phyloP scores from a whole-genome alignment of 1,139 yeast genomes.

The Blastobotrys buckinghamii region DNA sequence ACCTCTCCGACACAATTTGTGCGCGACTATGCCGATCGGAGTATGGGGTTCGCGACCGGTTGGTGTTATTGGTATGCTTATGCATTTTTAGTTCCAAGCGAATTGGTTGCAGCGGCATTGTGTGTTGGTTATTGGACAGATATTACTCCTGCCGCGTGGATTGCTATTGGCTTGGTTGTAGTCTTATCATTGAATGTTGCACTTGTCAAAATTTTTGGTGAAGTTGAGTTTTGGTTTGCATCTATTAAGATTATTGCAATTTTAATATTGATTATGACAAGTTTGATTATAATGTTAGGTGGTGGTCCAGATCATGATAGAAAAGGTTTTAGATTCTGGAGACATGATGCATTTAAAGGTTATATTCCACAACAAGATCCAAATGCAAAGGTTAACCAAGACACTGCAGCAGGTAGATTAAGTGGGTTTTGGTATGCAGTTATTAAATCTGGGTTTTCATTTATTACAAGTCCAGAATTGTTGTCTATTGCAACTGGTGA shows the following conservation, averaged over 20 bases:
- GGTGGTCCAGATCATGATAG: conserved; percentile 64
- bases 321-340: conserved; percentile 59
- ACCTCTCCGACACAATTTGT: conserved; percentile 40
- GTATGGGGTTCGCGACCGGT: conserved; percentile 75
- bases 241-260: conserved; percentile 53
- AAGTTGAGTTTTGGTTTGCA: conserved; percentile 59
- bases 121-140: conserved; percentile 59
- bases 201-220: conserved; percentile 68
- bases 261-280: conserved; percentile 56
- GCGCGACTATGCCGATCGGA: conserved; percentile 44
- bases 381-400: background rate
- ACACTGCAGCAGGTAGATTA: conserved; percentile 44
- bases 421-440: conserved; percentile 79
- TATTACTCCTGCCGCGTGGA: conserved; percentile 59
- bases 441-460: conserved; percentile 84
- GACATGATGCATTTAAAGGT: conserved; percentile 44
- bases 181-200: conserved; percentile 54
- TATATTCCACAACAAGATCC: background rate
- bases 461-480: conserved; percentile 69
- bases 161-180: conserved; percentile 53
- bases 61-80: conserved; percentile 45
- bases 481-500: conserved; percentile 85
- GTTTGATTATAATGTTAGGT: conserved; percentile 55
- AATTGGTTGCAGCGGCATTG: conserved; percentile 70
- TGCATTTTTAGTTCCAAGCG: conserved; percentile 68